Base-by-base conservation (phyloP, 495 filamentous ascomycete species). In the Penicilliopsis zonata region DNA sequence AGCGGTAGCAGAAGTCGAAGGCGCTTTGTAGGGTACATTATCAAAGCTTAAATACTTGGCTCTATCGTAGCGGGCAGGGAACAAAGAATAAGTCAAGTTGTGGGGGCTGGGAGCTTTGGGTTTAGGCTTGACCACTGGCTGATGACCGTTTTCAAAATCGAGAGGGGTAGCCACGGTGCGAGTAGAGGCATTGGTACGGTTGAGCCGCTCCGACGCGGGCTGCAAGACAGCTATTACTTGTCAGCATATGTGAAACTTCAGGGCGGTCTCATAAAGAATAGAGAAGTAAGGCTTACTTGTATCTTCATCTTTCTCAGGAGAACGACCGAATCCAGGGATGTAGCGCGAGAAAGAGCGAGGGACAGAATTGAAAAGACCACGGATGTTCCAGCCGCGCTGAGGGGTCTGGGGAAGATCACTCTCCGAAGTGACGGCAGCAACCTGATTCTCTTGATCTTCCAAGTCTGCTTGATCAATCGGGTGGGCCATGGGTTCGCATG, bases 351-450 rank as follows among this genome's bases (percentile, higher is more conserved):
- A 38, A 1, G 41, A 37, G n/a, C 47, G 43, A 36, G 47, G 47
- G 8, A 51, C 47, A 29, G 47, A 51, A 23, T 30, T 41, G 12
- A 51, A 18, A 13, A 51, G 19, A 13, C 48, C 44, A 31, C 48
- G 37, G 30, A 51, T 36, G 8, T 45, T 46, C 48, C 48, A 51
- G 9, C 44, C 24, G n/a, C 38, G 33, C 7, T 27, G 30, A 12
- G 37, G 30, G 9, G 39, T 43, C 26, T 28, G 5, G 14, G 13
- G 26, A 9, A 13, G 9, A 9, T 24, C 21, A 24, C 7, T n/a
- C n/a, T 7, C n/a, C 21, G 7, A n/a, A 24, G 21, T 24, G 7
- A 7, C 7, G 21, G 21, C 7, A 24, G 21, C 21, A 24, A n/a
- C 6, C 21, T 24, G 7, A 24, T 7, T 24, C 21, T 7, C 27